Evolutionary conservation across 2,329 filamentous ascomycete species (phyloP), one percentile per base, ranked within the genome.

Genomic region (Stylonectria norvegica): DNA sequence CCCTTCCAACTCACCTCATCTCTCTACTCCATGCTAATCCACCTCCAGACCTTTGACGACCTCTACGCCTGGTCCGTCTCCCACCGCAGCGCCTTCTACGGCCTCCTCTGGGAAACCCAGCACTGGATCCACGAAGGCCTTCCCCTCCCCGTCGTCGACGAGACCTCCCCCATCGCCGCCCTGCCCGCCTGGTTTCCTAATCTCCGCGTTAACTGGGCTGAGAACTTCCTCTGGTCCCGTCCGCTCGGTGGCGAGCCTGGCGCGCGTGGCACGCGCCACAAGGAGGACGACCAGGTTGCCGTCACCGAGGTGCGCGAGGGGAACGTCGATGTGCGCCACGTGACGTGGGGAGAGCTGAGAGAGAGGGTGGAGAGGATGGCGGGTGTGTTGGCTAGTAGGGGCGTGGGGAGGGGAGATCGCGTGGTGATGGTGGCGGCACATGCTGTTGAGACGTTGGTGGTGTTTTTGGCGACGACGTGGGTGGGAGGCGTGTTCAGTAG

Each of bases 151-250:
- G 79, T 85, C 2, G 81, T 93, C 3, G 86, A 94, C 57, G 82
- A 87, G 53, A 70, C 68, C 1, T 71, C 76, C 2, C 78, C 81
- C 2, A 87, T 94, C 61, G 82, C 88, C 45, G 69, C 71, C 12
- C 73, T 91, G 5, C 88, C 88, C 0, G 66, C 71, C 28, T 94
- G 88, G 88, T 94, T 93, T 61, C 67, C 79, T 1, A 88, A 88
- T 20, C 73, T 89, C 1, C 66, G 70, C 5, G 62, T 93, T 52
- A 94, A 89, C 56, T 91, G 83, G 58, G 83, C 86, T 5, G 87
- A 94, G 66, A 94, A 93, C 58, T 64, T 89, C 18, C 77, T 95
- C 18, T 90, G 78, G 67, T 75, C 75, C 1, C 67, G 68, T 11
- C 59, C 61, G 3, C 58, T 64, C 2, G 55, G 64, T 0, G 59